A percentile compares a stretch with the other conserved stretches of the same genome.
phyloP scores from a whole-genome alignment of 2,329 filamentous ascomycete species.

The Aspergillus sergii region DNA sequence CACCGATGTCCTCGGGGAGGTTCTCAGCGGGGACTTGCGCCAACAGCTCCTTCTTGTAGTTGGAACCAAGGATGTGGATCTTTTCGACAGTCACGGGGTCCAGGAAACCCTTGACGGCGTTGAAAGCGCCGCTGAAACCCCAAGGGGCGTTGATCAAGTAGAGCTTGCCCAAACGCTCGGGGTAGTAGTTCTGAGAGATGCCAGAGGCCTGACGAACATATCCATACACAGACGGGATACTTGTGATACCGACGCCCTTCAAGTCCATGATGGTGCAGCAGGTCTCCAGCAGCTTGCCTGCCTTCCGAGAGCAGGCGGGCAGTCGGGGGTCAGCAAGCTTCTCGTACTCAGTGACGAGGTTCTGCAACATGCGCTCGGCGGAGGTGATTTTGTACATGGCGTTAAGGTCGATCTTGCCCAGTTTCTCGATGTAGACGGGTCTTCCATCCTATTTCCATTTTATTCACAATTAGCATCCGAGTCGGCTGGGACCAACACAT shows the following conservation, averaged over 20 bases:
- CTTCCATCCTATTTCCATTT: slow-evolving; percentile 74
- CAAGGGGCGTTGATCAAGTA: slow-evolving; percentile 98
- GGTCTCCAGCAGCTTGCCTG: slow-evolving; percentile 87
- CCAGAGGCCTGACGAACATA: slow-evolving; percentile 83
- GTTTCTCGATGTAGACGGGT: slow-evolving; percentile 94
- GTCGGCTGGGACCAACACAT: background rate
- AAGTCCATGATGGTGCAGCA: slow-evolving; percentile 99
- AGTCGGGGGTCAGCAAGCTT: slow-evolving; percentile 90
- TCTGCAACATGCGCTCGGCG: slow-evolving; percentile 90
- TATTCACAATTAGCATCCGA: slow-evolving; percentile 10
- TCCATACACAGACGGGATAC: slow-evolving; percentile 79
- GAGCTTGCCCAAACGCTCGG: slow-evolving; percentile 90
- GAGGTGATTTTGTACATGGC: slow-evolving; percentile 93
- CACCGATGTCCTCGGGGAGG: slow-evolving; percentile 83
- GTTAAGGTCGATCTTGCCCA: slow-evolving; percentile 87
- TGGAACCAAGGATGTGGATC: slow-evolving; percentile 83
- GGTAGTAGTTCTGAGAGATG: slow-evolving; percentile 99
- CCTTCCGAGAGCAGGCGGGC: slow-evolving; percentile 91
- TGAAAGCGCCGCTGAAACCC: slow-evolving; percentile 88
- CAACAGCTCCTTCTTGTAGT: slow-evolving; percentile 83
- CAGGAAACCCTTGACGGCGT: slow-evolving; percentile 86
- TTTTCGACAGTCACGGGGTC: slow-evolving; percentile 96
- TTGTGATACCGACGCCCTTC: slow-evolving; percentile 86
- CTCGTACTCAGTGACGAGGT: slow-evolving; percentile 97
- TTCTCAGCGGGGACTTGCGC: slow-evolving; percentile 86